Base-by-base conservation (phyloP, 768 basidiomycete genomes). In the Hygrophorus russula region DNA sequence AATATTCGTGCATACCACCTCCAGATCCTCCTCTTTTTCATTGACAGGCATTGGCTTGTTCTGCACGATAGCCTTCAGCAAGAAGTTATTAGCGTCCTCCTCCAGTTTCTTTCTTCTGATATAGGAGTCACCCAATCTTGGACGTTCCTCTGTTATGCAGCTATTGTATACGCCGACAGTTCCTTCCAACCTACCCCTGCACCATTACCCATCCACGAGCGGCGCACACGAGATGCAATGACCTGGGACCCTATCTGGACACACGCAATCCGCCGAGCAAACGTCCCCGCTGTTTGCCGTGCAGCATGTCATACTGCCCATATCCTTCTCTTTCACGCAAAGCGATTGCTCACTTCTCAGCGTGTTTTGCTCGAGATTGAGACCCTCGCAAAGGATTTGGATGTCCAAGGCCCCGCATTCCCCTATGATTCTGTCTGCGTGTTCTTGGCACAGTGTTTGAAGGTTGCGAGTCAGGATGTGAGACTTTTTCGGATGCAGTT, bases 401-500 rank as follows among this genome's bases (percentile, higher is more conserved):
- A 89, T 49, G 73, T 96, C 12, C 94, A 98, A 61, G 93, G 92
- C 0, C 92, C 93, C 2, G 65, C 78, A 11, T 81, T 76, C 53
- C 90, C 92, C 0, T 85, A 74, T 53, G 96, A 99, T 55, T 80
- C 93, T 1, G 89, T 94, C 31, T 96, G 93, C 66, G 66, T 69
- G 45, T 90, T 98, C 56, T 67, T 97, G 36, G 64, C 74, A 4
- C 65, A 73, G 19, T 82, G 78, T 44, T 65, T 97, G 37, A 70
- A 67, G 13, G 66, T 89, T 17, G 80, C 89, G 0, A 78, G 74
- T 46, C 80, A 82, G 54, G 91, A 98, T 55, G 81, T 84, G 45
- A 73, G 82, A 14, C 62, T 97, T 12, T 88, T 88, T 60, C 76
- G 83, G 12, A 74, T 91, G 72, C 80, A 80, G 20, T 64, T 94